phyloP scores from a whole-genome alignment of 1,284 basidiomycete species.

The Leucoagaricus sp. region DNA sequence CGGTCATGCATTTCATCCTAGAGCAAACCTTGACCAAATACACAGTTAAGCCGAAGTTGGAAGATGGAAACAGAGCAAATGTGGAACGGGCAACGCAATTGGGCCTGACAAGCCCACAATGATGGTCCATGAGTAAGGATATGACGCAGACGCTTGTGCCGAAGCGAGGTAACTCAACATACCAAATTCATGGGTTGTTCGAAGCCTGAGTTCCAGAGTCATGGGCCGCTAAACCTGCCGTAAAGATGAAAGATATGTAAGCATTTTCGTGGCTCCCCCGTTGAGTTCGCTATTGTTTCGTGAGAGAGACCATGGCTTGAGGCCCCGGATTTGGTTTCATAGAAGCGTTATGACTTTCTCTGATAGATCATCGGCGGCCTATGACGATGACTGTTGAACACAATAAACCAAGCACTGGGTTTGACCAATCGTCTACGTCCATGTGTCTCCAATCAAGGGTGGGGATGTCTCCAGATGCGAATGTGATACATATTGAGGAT shows the following conservation, averaged over 20 bases:
- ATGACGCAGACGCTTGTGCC: neutral
- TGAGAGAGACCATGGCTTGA: constrained; percentile 1
- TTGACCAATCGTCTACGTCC: neutral
- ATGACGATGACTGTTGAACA: neutral
- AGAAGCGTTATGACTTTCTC: constrained; percentile 5
- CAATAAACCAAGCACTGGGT: neutral
- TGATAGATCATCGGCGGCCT: constrained; percentile 6
- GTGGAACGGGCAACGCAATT: too few relatives aligned
- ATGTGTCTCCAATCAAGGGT: neutral
- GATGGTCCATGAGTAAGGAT: neutral
- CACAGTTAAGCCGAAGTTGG: too few relatives aligned
- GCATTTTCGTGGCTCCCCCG: constrained; percentile 5
- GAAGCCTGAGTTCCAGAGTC: neutral
- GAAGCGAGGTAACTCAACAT: neutral
- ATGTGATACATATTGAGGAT: neutral
- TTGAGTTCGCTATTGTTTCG: constrained; percentile 11
- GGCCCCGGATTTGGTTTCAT: neutral
- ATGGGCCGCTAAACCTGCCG: neutral
- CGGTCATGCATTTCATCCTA: too few relatives aligned
- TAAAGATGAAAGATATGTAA: constrained; percentile 8
- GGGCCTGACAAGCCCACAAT: neutral
- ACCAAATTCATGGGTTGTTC: neutral
- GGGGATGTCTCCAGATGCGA: neutral
- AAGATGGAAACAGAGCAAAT: too few relatives aligned
- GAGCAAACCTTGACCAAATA: too few relatives aligned